Percentiles rank a stretch among this genome's conserved stretches.
Evolutionary conservation across 345 rosid genomes (phyloP).

Genomic region (Aurinia saxatilis): DNA sequence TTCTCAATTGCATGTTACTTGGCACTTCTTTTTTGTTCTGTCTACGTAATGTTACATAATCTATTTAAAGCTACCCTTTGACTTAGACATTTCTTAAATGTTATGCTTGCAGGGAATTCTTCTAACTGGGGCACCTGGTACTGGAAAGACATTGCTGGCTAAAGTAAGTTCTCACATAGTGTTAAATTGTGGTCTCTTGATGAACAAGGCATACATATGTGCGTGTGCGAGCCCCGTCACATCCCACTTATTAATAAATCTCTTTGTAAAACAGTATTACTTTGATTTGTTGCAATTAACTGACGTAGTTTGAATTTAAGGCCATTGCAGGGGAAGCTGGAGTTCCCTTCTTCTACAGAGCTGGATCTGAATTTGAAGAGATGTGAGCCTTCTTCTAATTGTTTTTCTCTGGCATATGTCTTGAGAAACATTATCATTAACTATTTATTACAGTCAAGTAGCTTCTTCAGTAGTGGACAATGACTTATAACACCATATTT

Average conservation of each 20-base stretch:
- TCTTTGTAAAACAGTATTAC: neutral
- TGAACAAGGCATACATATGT: neutral
- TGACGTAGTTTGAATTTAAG: constrained; percentile 36
- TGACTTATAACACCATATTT: neutral
- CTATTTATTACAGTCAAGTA: neutral
- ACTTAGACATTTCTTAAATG: constrained; percentile 1
- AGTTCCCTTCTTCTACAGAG: constrained; percentile 95
- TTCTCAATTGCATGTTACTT: neutral
- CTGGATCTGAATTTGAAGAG: constrained; percentile 99
- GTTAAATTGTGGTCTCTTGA: neutral
- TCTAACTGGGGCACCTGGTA: constrained; percentile 98
- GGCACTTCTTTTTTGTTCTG: neutral
- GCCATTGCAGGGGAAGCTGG: constrained; percentile 99
- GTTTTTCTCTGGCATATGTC: neutral
- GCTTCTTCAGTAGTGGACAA: neutral
- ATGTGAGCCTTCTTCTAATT: constrained; percentile 49
- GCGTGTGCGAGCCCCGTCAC: neutral
- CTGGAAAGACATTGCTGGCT: constrained; percentile 96
- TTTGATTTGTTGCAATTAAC: neutral
- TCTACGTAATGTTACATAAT: neutral
- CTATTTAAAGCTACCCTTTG: neutral
- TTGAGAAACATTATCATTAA: neutral
- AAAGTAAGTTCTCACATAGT: constrained; percentile 47
- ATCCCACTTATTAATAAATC: neutral
- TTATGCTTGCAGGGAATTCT: constrained; percentile 76